Evolutionary conservation across 352 stramenopile genomes (phyloP), one percentile per base, ranked within the genome.

Genomic region (Globisporangium camurandrum): DNA sequence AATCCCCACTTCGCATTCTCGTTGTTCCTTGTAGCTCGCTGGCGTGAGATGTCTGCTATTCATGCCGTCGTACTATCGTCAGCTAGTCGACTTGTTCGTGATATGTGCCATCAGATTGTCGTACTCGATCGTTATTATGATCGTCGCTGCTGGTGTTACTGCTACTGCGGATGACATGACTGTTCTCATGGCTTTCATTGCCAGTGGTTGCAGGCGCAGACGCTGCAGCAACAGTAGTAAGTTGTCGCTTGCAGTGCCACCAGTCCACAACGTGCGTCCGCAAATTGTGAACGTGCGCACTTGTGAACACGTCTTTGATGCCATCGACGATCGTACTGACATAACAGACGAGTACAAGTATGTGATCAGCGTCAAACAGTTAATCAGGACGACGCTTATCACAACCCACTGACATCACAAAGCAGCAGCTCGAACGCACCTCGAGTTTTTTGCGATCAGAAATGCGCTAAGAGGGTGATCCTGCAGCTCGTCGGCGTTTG

Each of bases 301-400:
- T 89, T 23, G 69, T 57, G 42, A 57, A 68, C 11, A 89, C 62
- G 59, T 71, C 71, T 23, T 64, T 46, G 11, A 89, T 52, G 4
- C 78, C 77, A 30, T 86, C 71, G 33, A 72, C 54, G 19, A 88
- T 86, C 20, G 70, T 41, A 46, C 72, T 78, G 30, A 26, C 11
- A 46, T 42, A n/a, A n/a, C n/a, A n/a, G n/a, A n/a, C n/a, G n/a
- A n/a, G n/a, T n/a, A n/a, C n/a, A n/a, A n/a, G n/a, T n/a, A n/a
- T n/a, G n/a, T n/a, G n/a, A n/a, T n/a, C n/a, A n/a, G n/a, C n/a
- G n/a, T n/a, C n/a, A n/a, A n/a, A n/a, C n/a, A n/a, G n/a, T n/a
- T n/a, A n/a, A n/a, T n/a, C n/a, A n/a, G n/a, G n/a, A n/a, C n/a
- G n/a, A n/a, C n/a, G n/a, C n/a, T n/a, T n/a, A n/a, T n/a, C n/a